Percentiles rank a stretch among this genome's conserved stretches.
These are phyloP conservation scores for Blastobotrys attinorum DNA, from an alignment of 805 yeast species.

Conservation along the genomic window DNA sequence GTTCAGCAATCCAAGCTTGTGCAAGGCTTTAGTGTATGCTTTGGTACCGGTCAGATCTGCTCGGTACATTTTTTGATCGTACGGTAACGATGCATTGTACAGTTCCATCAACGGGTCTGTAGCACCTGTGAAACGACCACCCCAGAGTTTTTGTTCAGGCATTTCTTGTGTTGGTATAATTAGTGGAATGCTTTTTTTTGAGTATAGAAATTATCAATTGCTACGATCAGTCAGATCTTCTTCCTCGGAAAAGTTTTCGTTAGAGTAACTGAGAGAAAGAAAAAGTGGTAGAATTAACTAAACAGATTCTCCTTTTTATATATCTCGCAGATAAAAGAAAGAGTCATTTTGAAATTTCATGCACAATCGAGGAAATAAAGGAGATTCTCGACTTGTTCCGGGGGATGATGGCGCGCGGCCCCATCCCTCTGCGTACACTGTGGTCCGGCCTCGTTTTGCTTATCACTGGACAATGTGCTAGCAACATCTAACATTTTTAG, in stretches of 20 bases:
- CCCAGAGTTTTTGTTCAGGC: conserved; percentile 77
- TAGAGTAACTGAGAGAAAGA: neutral
- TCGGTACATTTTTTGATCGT: conserved; percentile 88
- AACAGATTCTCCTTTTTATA: neutral
- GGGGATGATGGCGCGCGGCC: too few species aligned
- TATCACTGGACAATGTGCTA: too few species aligned
- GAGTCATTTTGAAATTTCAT: neutral
- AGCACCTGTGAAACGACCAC: conserved; percentile 94
- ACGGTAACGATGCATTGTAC: conserved; percentile 94
- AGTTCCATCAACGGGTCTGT: conserved; percentile 96
- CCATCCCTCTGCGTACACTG: too few species aligned
- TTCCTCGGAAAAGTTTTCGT: too few species aligned
- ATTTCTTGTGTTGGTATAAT: neutral
- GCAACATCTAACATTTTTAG: too few species aligned
- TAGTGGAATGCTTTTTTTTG: neutral
- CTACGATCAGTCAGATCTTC: too few species aligned
- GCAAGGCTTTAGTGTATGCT: conserved; percentile 82
- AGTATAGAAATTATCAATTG: neutral
- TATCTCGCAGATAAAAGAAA: neutral
- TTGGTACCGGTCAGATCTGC: conserved; percentile 93
- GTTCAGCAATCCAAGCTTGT: conserved; percentile 68
- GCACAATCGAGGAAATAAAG: too few species aligned
- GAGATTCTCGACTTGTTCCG: too few species aligned
- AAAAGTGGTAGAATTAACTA: neutral
- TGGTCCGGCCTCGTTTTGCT: too few species aligned